These are phyloP conservation scores for Aureobasidium sp. DNA, from an alignment of 2,329 filamentous ascomycete genomes.

Conservation along the genomic window DNA sequence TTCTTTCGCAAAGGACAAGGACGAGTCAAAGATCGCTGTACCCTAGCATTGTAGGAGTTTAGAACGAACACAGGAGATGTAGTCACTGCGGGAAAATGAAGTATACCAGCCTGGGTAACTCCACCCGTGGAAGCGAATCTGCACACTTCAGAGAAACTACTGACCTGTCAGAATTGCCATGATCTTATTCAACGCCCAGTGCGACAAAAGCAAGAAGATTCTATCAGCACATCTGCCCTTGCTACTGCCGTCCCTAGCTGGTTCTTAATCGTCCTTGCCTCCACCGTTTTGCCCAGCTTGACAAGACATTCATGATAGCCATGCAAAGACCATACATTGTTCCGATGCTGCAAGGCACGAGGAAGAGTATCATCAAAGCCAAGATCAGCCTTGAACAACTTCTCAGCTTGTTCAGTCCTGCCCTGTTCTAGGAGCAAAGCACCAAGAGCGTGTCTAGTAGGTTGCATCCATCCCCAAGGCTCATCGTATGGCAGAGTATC, in stretches of 20 bases:
- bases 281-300: constrained; percentile 43
- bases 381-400: constrained; percentile 35
- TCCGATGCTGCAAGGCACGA: constrained; percentile 58
- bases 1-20: too few relatives aligned
- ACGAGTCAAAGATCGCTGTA: too few relatives aligned
- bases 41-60: too few relatives aligned
- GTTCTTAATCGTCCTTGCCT: constrained; percentile 43
- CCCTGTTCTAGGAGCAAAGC: constrained; percentile 62
- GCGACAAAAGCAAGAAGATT: constrained; percentile 53
- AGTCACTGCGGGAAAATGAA: too few relatives aligned
- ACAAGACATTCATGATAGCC: constrained; percentile 65
- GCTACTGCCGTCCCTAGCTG: constrained; percentile 48
- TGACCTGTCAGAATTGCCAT: too few relatives aligned
- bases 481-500: constrained; percentile 62
- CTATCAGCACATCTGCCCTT: constrained; percentile 54
- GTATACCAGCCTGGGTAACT: too few relatives aligned
- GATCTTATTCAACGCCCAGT: background rate
- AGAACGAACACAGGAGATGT: too few relatives aligned
- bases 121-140: too few relatives aligned
- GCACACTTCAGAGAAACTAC: too few relatives aligned
- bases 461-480: constrained; percentile 75
- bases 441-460: constrained; percentile 60
- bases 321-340: constrained; percentile 70
- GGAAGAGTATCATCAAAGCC: constrained; percentile 48
- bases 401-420: constrained; percentile 31